Evolutionary conservation across 1,284 basidiomycete species (phyloP).

Genomic region (Malassezia caprae): DNA sequence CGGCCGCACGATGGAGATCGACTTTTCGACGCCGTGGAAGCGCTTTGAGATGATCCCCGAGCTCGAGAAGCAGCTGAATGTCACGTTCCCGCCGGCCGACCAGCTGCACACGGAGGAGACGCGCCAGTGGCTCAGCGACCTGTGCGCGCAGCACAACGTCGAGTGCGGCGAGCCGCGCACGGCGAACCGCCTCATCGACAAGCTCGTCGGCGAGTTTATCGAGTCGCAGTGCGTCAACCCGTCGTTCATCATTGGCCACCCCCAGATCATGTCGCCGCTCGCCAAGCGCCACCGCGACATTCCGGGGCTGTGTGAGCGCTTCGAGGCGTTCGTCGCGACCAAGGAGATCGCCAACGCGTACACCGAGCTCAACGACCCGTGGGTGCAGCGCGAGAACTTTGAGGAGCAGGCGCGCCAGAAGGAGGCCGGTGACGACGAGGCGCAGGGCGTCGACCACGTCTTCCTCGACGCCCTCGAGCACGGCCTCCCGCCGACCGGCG

Average conservation of each 20-base stretch:
- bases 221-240: conserved; percentile 94
- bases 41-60: conserved; percentile 92
- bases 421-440: conserved; percentile 93
- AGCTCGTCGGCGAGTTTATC: conserved; percentile 94
- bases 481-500: conserved; percentile 91
- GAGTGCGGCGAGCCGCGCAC: conserved; percentile 92
- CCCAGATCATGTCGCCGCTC: conserved; percentile 97
- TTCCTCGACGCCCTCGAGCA: conserved; percentile 69
- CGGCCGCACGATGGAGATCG: conserved; percentile 62
- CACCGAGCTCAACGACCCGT: conserved; percentile 66
- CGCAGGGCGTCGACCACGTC: conserved; percentile 72
- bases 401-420: conserved; percentile 86
- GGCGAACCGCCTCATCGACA: conserved; percentile 89
- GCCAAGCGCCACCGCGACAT: conserved; percentile 53
- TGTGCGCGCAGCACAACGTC: conserved; percentile 78
- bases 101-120: conserved; percentile 78
- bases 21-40: conserved; percentile 97
- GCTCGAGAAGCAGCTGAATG: conserved; percentile 81
- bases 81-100: conserved; percentile 87
- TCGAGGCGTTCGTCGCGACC: conserved; percentile 95
- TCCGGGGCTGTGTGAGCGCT: conserved; percentile 83
- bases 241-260: conserved; percentile 89
- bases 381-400: conserved; percentile 84
- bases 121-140: conserved; percentile 75
- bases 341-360: conserved; percentile 70